A percentile compares a stretch with the other conserved stretches of the same genome.
Evolutionary conservation across 2,329 filamentous ascomycete genomes (phyloP).

Genomic region (Colletotrichum liaoningense): DNA sequence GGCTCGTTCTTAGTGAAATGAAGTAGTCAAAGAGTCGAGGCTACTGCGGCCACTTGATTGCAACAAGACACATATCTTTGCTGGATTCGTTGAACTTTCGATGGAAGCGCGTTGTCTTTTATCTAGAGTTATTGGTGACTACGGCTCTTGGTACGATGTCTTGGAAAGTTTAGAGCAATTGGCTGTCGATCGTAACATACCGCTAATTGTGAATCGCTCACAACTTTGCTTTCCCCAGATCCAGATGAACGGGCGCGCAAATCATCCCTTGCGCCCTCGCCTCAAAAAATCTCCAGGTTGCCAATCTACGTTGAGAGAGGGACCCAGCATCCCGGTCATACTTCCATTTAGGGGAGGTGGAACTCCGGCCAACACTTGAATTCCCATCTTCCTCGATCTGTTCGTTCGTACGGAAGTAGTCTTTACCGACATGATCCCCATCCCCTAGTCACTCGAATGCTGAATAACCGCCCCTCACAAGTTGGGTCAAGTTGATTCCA

Average conservation of each 20-base stretch:
- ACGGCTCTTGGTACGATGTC: neutral
- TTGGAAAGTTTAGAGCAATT: neutral
- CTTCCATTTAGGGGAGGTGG: constrained; percentile 7
- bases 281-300: neutral
- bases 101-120: neutral
- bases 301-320: neutral
- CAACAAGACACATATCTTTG: neutral
- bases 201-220: neutral
- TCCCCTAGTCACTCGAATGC: constrained; percentile 11
- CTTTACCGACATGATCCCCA: constrained; percentile 1
- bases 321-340: neutral
- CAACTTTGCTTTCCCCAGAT: constrained; percentile 10
- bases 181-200: neutral
- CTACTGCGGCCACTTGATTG: neutral
- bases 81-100: neutral
- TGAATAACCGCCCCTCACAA: neutral
- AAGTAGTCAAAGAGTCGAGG: neutral
- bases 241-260: neutral
- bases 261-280: constrained; percentile 5
- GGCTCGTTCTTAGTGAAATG: neutral
- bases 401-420: constrained; percentile 9
- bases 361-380: neutral
- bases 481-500: neutral
- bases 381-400: neutral
- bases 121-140: neutral